phyloP scores from a whole-genome alignment of 1,284 basidiomycete genomes.

The Mycena sp. region DNA sequence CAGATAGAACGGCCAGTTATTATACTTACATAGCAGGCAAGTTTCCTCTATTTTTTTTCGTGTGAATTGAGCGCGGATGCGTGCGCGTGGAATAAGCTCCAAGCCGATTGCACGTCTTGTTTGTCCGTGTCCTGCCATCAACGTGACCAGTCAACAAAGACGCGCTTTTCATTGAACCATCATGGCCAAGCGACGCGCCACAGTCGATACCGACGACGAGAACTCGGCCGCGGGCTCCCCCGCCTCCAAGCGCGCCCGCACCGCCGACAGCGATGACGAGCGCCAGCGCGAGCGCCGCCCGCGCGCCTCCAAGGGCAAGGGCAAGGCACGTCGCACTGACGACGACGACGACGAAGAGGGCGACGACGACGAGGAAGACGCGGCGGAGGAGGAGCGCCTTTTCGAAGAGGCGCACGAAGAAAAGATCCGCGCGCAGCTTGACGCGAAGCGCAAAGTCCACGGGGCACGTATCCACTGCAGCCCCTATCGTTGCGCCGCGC shows the following conservation, averaged over 20 bases:
- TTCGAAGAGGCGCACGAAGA: conserved; percentile 59
- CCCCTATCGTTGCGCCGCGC: too few relatives aligned
- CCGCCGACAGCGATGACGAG: conserved; percentile 49
- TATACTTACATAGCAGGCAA: too few relatives aligned
- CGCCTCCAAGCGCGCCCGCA: conserved; percentile 54
- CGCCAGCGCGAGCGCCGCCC: conserved; percentile 30
- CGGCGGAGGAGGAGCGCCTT: conserved; percentile 33
- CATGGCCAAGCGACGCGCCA: conserved; percentile 52
- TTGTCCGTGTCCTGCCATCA: not conserved
- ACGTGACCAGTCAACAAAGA: conserved; percentile 1
- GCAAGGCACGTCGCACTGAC: conserved; percentile 44
- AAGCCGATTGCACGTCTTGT: not conserved
- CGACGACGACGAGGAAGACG: conserved; percentile 41
- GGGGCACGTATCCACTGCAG: conserved; percentile 68
- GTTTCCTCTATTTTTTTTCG: too few relatives aligned
- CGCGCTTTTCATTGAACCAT: conserved; percentile 25
- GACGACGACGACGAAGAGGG: conserved; percentile 36
- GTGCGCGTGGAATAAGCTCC: not conserved
- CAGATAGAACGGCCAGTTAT: too few relatives aligned
- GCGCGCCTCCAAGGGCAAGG: conserved; percentile 44
- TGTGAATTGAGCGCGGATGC: too few relatives aligned
- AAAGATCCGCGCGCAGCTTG: conserved; percentile 62
- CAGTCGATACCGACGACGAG: conserved; percentile 48
- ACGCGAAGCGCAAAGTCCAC: conserved; percentile 59
- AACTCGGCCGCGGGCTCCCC: conserved; percentile 38